Evolutionary conservation across 176 grass and related monocot species (phyloP).

Genomic region (Urochloa ruziziensis): DNA sequence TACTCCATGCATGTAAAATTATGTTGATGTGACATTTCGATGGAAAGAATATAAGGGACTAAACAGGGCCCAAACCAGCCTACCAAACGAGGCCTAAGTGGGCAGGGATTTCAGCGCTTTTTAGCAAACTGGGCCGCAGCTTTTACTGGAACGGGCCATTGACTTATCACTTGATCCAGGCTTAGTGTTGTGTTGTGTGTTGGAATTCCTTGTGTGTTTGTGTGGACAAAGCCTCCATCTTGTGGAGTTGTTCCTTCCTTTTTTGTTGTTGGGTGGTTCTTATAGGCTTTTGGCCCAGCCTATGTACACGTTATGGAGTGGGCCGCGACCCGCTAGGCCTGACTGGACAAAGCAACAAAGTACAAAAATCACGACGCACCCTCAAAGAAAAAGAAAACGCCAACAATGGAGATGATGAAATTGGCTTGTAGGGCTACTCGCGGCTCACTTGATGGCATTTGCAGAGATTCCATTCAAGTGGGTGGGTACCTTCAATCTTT

Average conservation of each 20-base stretch:
- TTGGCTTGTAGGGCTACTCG: neutral
- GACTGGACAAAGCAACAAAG: neutral
- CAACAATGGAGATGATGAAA: neutral
- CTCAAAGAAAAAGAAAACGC: neutral
- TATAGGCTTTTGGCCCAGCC: neutral
- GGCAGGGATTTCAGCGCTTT: too few species aligned
- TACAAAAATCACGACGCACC: neutral
- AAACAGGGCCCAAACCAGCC: too few species aligned
- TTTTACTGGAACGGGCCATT: neutral
- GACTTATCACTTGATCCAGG: too few species aligned
- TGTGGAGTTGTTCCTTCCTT: neutral
- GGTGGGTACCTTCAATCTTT: too few species aligned
- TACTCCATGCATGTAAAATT: too few species aligned
- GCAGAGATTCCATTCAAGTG: neutral
- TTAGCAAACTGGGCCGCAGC: neutral
- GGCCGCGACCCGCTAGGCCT: neutral
- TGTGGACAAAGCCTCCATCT: neutral
- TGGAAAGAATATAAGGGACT: too few species aligned
- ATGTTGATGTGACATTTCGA: too few species aligned
- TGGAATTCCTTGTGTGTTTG: too few species aligned
- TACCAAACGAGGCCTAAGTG: too few species aligned
- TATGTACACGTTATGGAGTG: neutral
- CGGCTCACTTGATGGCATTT: neutral
- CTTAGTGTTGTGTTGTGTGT: neutral
- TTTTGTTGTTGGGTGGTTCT: neutral